Percentiles rank a stretch among this genome's conserved stretches.
These are phyloP conservation scores for Neophaeococcomyces aloes DNA, from an alignment of 2,329 filamentous ascomycete species.

Conservation along the genomic window DNA sequence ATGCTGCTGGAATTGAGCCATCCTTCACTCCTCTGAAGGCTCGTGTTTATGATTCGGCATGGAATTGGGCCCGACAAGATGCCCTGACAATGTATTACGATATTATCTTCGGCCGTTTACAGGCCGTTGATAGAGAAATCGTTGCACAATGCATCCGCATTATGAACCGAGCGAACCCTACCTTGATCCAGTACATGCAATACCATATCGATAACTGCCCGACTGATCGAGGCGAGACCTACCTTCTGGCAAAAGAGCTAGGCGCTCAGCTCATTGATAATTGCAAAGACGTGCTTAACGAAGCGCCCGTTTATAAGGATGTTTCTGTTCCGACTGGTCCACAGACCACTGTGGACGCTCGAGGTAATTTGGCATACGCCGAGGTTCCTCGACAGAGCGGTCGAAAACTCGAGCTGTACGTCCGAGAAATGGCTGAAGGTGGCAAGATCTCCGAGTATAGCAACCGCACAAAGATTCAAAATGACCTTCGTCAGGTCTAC, in stretches of 20 bases:
- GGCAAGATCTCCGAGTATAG: slow-evolving; percentile 98
- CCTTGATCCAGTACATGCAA: slow-evolving; percentile 96
- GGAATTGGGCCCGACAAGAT: slow-evolving; percentile 98
- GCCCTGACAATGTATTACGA: slow-evolving; percentile 98
- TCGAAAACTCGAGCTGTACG: slow-evolving; percentile 95
- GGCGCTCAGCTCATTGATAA: slow-evolving; percentile 92
- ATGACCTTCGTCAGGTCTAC: slow-evolving; percentile 88
- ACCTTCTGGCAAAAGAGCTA: slow-evolving; percentile 92
- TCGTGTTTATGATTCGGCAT: slow-evolving; percentile 91
- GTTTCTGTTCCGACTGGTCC: slow-evolving; percentile 86
- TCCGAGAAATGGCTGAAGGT: slow-evolving; percentile 95
- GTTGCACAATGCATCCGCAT: slow-evolving; percentile 97
- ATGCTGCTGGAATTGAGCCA: slow-evolving; percentile 86
- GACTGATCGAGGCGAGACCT: slow-evolving; percentile 91
- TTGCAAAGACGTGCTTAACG: slow-evolving; percentile 80
- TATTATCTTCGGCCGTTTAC: slow-evolving; percentile 90
- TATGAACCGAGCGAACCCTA: slow-evolving; percentile 97
- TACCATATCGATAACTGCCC: slow-evolving; percentile 99
- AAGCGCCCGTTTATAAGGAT: slow-evolving; percentile 88
- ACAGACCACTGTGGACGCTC: slow-evolving; percentile 80
- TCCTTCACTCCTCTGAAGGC: slow-evolving; percentile 90
- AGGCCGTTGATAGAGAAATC: slow-evolving; percentile 91
- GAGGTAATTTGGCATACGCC: slow-evolving; percentile 84
- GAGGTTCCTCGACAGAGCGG: slow-evolving; percentile 80
- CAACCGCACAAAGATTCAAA: slow-evolving; percentile 95